Percentiles rank a stretch among this genome's conserved stretches.
These are phyloP conservation scores for Phytophthora fragariae DNA, from an alignment of 352 stramenopile species.

Conservation along the genomic window DNA sequence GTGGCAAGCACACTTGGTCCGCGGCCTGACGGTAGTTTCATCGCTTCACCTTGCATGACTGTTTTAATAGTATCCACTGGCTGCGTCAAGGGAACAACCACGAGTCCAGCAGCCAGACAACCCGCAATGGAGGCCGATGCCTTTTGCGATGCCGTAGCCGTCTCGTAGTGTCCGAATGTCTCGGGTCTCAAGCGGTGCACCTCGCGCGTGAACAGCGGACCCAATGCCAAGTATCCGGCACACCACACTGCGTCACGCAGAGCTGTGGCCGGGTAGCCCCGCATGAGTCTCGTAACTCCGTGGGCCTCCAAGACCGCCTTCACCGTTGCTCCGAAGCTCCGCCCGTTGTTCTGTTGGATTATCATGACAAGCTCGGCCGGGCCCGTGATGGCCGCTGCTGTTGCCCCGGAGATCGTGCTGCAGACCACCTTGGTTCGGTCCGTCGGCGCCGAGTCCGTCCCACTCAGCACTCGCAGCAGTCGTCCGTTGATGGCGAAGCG, in stretches of 20 bases:
- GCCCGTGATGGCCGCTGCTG: constrained; percentile 66
- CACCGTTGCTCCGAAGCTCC: constrained; percentile 64
- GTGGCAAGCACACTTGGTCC: constrained; percentile 46
- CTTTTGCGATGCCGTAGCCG: constrained; percentile 64
- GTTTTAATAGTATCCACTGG: constrained; percentile 87
- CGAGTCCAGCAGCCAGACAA: constrained; percentile 69
- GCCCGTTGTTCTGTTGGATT: constrained; percentile 79
- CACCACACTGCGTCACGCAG: constrained; percentile 79
- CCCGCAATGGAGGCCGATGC: constrained; percentile 65
- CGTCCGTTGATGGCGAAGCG: constrained; percentile 83
- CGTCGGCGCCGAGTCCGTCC: constrained; percentile 32
- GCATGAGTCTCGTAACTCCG: constrained; percentile 60
- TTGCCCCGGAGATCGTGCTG: constrained; percentile 60
- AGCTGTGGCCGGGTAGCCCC: constrained; percentile 62
- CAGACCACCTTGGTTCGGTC: constrained; percentile 65
- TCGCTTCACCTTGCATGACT: constrained; percentile 83
- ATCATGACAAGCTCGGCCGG: constrained; percentile 86
- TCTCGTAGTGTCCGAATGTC: constrained; percentile 61
- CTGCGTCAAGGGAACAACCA: constrained; percentile 79
- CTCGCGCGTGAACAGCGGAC: constrained; percentile 68
- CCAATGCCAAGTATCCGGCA: constrained; percentile 77
- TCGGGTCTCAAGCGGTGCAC: constrained; percentile 59
- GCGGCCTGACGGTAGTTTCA: constrained; percentile 45
- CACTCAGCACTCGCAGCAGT: constrained; percentile 49
- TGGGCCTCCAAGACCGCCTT: constrained; percentile 54